Evolutionary conservation across 1,284 basidiomycete genomes (phyloP).

Genomic region (Athelia psychrophila): DNA sequence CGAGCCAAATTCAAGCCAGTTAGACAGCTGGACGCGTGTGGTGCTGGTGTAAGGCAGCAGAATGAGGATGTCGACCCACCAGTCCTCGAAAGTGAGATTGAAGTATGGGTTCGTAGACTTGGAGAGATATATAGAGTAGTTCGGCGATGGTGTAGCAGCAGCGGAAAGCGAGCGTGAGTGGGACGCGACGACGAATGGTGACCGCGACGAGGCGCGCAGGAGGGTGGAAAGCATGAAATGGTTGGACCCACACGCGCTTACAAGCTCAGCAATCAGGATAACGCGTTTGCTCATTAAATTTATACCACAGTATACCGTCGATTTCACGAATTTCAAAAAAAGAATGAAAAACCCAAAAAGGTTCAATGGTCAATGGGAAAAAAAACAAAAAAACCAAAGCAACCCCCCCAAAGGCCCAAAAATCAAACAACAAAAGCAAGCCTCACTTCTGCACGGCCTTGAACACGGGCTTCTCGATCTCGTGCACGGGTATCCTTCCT

Average conservation of each 20-base stretch:
- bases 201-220: too few relatives aligned
- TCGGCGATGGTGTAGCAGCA: conserved; percentile 18
- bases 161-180: not conserved
- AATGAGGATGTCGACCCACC: conserved; percentile 46
- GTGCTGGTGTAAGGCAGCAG: not conserved
- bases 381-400: too few relatives aligned
- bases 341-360: too few relatives aligned
- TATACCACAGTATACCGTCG: too few relatives aligned
- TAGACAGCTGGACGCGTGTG: conserved; percentile 3
- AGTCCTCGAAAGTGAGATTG: conserved; percentile 93
- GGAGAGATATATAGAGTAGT: conserved; percentile 77
- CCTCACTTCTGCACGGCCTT: conserved; percentile 62
- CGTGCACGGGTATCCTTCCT: conserved; percentile 87
- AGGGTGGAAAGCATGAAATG: not conserved
- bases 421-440: too few relatives aligned
- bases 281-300: too few relatives aligned
- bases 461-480: conserved; percentile 84
- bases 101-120: conserved; percentile 86
- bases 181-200: too few relatives aligned
- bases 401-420: too few relatives aligned
- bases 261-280: too few relatives aligned
- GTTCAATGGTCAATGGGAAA: too few relatives aligned
- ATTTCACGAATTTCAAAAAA: too few relatives aligned
- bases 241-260: not conserved
- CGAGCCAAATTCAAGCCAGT: not conserved